phyloP scores from a whole-genome alignment of 352 stramenopile species.

The Globisporangium paroecandrum region DNA sequence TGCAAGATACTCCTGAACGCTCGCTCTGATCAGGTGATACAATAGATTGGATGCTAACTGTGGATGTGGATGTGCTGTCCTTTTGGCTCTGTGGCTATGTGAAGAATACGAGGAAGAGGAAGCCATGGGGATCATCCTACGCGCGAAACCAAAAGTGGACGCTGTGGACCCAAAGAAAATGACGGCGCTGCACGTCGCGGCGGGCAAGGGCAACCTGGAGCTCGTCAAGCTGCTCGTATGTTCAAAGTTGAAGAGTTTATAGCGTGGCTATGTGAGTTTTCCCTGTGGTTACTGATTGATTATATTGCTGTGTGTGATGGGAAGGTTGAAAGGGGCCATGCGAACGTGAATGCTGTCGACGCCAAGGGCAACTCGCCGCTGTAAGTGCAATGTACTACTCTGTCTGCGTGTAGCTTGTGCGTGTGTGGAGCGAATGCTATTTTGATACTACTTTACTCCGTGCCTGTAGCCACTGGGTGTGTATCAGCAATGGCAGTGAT shows the following conservation, averaged over 20 bases:
- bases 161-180: conserved; percentile 67
- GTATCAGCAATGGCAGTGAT: conserved; percentile 50
- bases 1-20: background rate
- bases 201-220: conserved; percentile 59
- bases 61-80: background rate
- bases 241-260: background rate
- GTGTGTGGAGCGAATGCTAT: background rate
- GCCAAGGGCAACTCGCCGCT: conserved; percentile 66
- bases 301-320: background rate
- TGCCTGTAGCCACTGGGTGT: conserved; percentile 58
- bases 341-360: conserved; percentile 57
- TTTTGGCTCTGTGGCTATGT: background rate
- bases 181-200: conserved; percentile 65
- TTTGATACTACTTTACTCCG: background rate
- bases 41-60: background rate
- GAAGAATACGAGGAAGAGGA: conserved; percentile 66
- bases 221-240: conserved; percentile 52
- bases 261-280: background rate
- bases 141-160: conserved; percentile 61
- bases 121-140: conserved; percentile 55
- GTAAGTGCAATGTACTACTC: conserved; percentile 26
- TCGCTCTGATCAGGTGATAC: background rate
- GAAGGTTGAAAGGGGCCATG: conserved; percentile 50
- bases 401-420: background rate
- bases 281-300: background rate